phyloP scores from a whole-genome alignment of 1,284 basidiomycete genomes.

The Trichosporon sp. region DNA sequence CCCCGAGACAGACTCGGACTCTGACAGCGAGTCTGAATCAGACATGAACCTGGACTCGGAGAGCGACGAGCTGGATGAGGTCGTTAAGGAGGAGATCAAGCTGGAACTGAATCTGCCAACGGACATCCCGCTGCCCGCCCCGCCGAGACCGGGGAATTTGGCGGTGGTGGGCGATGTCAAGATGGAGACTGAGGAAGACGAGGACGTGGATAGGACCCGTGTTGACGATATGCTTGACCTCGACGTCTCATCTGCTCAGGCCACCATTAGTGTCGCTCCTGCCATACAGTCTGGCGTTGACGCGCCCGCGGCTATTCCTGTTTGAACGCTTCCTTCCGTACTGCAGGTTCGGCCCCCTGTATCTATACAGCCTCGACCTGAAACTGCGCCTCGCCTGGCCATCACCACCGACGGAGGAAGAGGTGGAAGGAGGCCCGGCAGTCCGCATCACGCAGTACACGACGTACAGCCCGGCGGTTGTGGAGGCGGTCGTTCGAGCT shows the following conservation, averaged over 20 bases:
- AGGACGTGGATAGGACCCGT: not conserved
- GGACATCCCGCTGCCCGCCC: not conserved
- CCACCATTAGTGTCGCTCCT: not conserved
- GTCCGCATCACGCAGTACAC: constrained; percentile 9
- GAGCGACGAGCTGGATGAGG: not conserved
- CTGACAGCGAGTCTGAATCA: no score
- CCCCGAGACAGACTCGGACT: not conserved
- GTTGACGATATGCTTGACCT: not conserved
- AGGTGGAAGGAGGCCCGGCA: not conserved
- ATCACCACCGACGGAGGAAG: not conserved
- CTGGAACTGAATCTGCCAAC: not conserved
- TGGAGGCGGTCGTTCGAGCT: not conserved
- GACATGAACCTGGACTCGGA: not conserved
- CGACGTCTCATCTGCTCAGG: not conserved
- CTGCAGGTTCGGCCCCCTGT: not conserved
- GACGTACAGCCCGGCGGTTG: not conserved
- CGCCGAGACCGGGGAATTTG: not conserved
- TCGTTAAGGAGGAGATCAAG: not conserved
- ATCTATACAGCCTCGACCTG: not conserved
- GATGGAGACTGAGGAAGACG: not conserved
- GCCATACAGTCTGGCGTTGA: no score
- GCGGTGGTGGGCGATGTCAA: not conserved
- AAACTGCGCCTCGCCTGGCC: not conserved
- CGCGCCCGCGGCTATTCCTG: not conserved
- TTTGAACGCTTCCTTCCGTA: not conserved